phyloP scores from a whole-genome alignment of 306 rosid genomes.

The Lathyrus oleraceus region DNA sequence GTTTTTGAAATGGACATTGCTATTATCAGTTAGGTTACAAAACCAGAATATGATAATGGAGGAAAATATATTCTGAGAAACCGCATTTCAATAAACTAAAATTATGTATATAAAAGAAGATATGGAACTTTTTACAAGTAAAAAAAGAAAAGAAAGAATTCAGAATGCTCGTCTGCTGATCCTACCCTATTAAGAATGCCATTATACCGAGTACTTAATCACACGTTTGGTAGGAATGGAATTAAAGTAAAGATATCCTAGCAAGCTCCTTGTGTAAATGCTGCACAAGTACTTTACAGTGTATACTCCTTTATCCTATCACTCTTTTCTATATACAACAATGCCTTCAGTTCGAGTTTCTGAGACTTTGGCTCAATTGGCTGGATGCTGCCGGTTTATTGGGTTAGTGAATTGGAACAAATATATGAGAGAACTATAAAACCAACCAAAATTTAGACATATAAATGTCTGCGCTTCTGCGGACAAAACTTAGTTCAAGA shows the following conservation, averaged over 20 bases:
- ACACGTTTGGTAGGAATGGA: neutral
- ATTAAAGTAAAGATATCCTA: conserved; percentile 34
- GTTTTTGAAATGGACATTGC: neutral
- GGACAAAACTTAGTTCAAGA: conserved; percentile 77
- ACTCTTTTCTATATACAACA: conserved; percentile 90
- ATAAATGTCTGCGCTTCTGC: conserved; percentile 36
- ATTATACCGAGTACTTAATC: conserved; percentile 5
- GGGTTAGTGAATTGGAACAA: conserved; percentile 51
- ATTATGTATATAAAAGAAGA: neutral
- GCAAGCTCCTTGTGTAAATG: conserved; percentile 39
- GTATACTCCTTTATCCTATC: conserved; percentile 59
- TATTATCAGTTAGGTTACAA: neutral
- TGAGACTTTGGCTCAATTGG: conserved; percentile 47
- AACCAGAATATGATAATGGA: conserved; percentile 10
- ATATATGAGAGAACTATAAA: conserved; percentile 46
- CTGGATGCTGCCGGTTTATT: conserved; percentile 58
- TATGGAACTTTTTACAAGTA: neutral
- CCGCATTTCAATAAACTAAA: neutral
- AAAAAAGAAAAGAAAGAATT: neutral
- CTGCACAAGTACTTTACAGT: conserved; percentile 61
- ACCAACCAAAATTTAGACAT: conserved; percentile 40
- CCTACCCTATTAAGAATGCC: conserved; percentile 3
- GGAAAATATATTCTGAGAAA: neutral
- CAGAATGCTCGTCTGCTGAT: conserved; percentile 24
- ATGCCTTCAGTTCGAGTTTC: conserved; percentile 55